Evolutionary conservation across 2,329 filamentous ascomycete species (phyloP).

Genomic region (Nemania sp.): DNA sequence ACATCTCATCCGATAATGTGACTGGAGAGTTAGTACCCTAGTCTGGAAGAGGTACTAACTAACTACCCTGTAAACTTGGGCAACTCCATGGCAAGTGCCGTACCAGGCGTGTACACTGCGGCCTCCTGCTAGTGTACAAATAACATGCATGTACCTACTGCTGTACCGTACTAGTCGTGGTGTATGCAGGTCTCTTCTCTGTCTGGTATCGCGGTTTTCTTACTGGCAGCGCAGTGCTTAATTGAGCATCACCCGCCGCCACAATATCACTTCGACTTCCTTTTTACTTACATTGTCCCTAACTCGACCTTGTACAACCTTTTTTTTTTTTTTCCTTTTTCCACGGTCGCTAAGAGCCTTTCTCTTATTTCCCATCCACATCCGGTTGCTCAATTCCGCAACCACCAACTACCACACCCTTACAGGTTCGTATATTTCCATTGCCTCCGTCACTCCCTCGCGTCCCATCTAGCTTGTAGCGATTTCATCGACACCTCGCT

Average conservation of each 20-base stretch:
- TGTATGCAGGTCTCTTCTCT: slow-evolving; percentile 10
- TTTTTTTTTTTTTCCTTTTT: slow-evolving; percentile 24
- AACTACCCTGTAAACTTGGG: not conserved
- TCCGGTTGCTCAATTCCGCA: slow-evolving; percentile 2
- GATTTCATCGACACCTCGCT: not conserved
- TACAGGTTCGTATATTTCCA: slow-evolving; percentile 17
- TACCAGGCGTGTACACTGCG: slow-evolving; percentile 16
- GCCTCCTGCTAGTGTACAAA: not conserved
- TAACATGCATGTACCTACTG: not conserved
- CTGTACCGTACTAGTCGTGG: too few relatives aligned
- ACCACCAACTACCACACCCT: not conserved
- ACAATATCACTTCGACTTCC: slow-evolving; percentile 17
- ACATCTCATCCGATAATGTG: slow-evolving; percentile 30
- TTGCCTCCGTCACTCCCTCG: not conserved
- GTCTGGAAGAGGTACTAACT: not conserved
- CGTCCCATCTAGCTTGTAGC: not conserved
- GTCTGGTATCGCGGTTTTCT: slow-evolving; percentile 13
- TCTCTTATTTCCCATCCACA: not conserved
- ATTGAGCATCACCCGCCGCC: slow-evolving; percentile 34
- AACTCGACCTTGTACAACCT: slow-evolving; percentile 25
- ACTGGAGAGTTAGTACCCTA: not conserved
- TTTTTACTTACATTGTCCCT: slow-evolving; percentile 16
- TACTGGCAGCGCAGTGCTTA: slow-evolving; percentile 21
- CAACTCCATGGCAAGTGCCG: not conserved
- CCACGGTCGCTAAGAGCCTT: slow-evolving; percentile 13